Evolutionary conservation across 2,329 filamentous ascomycete genomes (phyloP), one percentile per base, ranked within the genome.

Genomic region (Dothistroma septosporum): DNA sequence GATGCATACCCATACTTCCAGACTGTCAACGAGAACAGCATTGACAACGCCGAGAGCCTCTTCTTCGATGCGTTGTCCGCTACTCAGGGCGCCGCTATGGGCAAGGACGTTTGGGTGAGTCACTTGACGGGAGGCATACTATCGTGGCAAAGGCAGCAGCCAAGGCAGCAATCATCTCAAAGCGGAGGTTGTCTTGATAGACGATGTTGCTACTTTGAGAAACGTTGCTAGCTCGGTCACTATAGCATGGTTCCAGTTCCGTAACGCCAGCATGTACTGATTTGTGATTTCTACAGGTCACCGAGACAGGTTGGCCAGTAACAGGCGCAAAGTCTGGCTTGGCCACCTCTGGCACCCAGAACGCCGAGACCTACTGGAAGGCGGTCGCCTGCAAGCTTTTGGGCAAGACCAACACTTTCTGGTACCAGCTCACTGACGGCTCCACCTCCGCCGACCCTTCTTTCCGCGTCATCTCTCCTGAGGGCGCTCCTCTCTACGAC

Each of bases 1-100:
- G 90, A 96, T 73, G 88, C 87, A 14, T 95, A 94, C 75, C 83
- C 90, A 24, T 96, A 92, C 82, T 96, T 87, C 78, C 85, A 96
- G 79, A 82, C 81, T 69, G 87, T 85, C 63, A 80, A 84, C 73
- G 68, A 79, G 70, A 92, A 91, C 78, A 76, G 76, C 68, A 87
- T 95, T 69, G 80, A 79, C 0, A 82, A 86, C 65, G 87, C 82
- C 69, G 83, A 84, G 69, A 69, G 74, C n/a, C 84, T 92, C 55
- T 94, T 95, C 80, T 79, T 87, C 71, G 80, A 82, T 14, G 87
- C 90, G 14, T 79, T 88, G 44, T 75, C 80, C 48, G 80, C 82
- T 61, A 89, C 88, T 33, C 75, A 82, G 63, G 76, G 73, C n/a
- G 86, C 80, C 50, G 81, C 84, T 47, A 79, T 81, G 37, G 84